Base-by-base conservation (phyloP, 2,329 filamentous ascomycete genomes). In the Aureobasidium sp. region DNA sequence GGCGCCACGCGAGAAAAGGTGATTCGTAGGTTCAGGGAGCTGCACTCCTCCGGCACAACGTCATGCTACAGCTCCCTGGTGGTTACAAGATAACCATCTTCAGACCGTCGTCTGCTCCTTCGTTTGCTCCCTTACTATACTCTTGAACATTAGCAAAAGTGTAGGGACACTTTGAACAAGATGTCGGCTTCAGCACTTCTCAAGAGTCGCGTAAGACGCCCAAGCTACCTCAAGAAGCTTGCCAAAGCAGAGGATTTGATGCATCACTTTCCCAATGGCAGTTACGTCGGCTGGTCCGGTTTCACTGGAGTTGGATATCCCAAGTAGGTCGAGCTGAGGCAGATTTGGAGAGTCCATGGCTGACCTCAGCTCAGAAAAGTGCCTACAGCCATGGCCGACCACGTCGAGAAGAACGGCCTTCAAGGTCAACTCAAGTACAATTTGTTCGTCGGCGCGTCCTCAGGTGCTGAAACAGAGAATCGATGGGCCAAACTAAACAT, bases 251-350 rank as follows among this genome's bases (percentile, higher is more conserved):
- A 94, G 73, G 90, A 95, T 72, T 75, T 95, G 65, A 81, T 95
- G 62, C 81, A 88, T 64, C 81, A 89, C 67, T 95, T 95, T 69
- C 90, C 90, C 65, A 84, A 94, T 78, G 86, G 86, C 70, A 76
- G 88, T n/a, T 94, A 94, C 74, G 84, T 95, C 68, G 91, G 90
- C 69, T 95, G 90, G 90, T 90, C 86, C 65, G 90, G 90, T 37
- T 95, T 95, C 75, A 95, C 90, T 13, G 90, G 90, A 68, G 90
- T 95, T 58, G 89, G 89, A 62, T 94, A 94, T 76, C 89, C 89
- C 64, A 94, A 94, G 87, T 89, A 77, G 68, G 83, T 15, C 10
- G 23, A 0, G 2, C 4, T 6, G n/a, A n/a, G n/a, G n/a, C n/a
- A n/a, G n/a, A n/a, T n/a, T n/a, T n/a, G 21, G 21, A 21, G 19